Conservation (phyloP, 495 filamentous ascomycete species). For the Talaromyces thailandensis region DNA sequence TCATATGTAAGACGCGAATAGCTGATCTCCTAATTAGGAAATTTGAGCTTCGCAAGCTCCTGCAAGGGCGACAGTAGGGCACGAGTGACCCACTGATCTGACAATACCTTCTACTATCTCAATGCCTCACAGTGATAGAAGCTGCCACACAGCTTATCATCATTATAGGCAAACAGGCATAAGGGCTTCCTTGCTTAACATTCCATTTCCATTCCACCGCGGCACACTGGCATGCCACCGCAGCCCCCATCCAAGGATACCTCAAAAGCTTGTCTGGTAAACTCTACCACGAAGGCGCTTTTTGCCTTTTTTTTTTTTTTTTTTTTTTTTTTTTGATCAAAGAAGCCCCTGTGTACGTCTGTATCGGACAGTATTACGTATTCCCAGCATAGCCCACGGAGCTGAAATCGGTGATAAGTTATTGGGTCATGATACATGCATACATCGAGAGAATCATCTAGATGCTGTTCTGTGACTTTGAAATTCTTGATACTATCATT, state of each 20-base stretch:
- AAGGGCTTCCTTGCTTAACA: conserved; percentile 1
- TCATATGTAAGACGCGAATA: not conserved
- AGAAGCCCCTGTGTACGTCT: not conserved
- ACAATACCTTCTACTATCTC: not conserved
- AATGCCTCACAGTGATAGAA: not conserved
- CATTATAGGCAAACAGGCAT: not conserved
- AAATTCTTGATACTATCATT: not conserved
- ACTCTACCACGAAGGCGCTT: not conserved
- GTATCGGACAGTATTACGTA: not conserved
- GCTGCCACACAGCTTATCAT: not conserved
- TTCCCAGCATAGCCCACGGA: not conserved
- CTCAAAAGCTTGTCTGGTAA: conserved; percentile 1
- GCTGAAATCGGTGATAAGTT: not conserved
- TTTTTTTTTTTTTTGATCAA: no score
- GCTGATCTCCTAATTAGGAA: not conserved
- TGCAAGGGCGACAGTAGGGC: not conserved
- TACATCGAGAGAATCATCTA: not conserved
- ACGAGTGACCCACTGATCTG: not conserved
- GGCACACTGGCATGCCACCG: not conserved
- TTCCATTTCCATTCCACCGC: conserved; percentile 1
- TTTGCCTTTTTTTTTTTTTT: not conserved
- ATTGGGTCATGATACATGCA: not conserved
- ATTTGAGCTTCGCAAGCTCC: conserved; percentile 1
- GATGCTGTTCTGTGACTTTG: not conserved
- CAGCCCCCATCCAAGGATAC: not conserved